Conservation (phyloP, 1,284 basidiomycete species). For the Trichosporon ovoides region DNA sequence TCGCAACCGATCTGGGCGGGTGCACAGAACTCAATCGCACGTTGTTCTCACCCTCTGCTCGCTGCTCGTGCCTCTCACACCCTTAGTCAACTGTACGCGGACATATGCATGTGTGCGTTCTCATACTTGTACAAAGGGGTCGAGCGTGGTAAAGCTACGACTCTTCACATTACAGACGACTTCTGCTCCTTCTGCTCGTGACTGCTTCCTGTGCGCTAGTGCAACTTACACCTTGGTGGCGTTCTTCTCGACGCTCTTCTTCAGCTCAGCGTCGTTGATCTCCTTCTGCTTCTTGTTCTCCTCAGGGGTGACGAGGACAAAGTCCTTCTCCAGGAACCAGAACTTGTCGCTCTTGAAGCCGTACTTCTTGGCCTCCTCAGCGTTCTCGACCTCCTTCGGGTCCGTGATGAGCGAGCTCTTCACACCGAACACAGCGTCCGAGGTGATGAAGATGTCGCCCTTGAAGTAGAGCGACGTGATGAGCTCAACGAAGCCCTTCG, state of each 20-base stretch:
- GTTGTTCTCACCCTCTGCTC: too few relatives aligned
- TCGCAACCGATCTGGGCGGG: too few relatives aligned
- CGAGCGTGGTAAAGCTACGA: too few relatives aligned
- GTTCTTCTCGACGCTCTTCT: slow-evolving; percentile 15
- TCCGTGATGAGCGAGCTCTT: slow-evolving; percentile 20
- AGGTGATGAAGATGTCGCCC: slow-evolving; percentile 52
- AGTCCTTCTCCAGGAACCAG: slow-evolving; percentile 19
- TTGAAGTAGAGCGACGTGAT: slow-evolving; percentile 69
- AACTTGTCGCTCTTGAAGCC: slow-evolving; percentile 20
- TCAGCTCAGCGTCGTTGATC: slow-evolving; percentile 16
- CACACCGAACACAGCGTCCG: slow-evolving; percentile 27
- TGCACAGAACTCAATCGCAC: too few relatives aligned
- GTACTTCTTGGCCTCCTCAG: slow-evolving; percentile 18
- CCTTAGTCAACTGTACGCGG: too few relatives aligned
- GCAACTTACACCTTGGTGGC: not conserved
- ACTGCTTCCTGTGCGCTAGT: too few relatives aligned
- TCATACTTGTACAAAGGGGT: too few relatives aligned
- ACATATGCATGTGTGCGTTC: too few relatives aligned
- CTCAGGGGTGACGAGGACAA: slow-evolving; percentile 21
- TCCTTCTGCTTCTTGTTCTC: slow-evolving; percentile 12
- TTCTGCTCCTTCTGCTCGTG: too few relatives aligned
- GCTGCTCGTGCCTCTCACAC: too few relatives aligned
- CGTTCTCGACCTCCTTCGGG: slow-evolving; percentile 18
- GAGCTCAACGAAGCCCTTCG: slow-evolving; percentile 65
- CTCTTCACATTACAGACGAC: too few relatives aligned